phyloP scores from a whole-genome alignment of 805 yeast genomes.

The Wickerhamiella slavikovae region DNA sequence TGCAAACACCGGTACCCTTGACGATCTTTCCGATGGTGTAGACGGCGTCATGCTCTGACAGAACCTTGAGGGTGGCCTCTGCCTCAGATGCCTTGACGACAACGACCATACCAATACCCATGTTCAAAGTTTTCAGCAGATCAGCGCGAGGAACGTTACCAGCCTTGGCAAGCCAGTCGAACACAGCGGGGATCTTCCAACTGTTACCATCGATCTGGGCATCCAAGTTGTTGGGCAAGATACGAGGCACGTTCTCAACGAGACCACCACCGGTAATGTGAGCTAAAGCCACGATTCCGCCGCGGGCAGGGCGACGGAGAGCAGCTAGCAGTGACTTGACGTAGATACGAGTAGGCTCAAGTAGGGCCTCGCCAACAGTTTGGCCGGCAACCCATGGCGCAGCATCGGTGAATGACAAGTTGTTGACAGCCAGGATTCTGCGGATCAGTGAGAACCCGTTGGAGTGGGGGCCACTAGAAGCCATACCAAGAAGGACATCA shows the following conservation, averaged over 20 bases:
- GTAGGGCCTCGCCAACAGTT: constrained; percentile 67
- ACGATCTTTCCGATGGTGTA: constrained; percentile 44
- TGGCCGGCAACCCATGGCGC: constrained; percentile 70
- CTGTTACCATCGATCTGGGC: constrained; percentile 60
- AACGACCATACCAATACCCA: constrained; percentile 93
- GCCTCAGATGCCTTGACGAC: constrained; percentile 58
- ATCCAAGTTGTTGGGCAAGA: constrained; percentile 58
- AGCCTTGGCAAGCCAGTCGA: constrained; percentile 81
- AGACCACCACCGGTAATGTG: constrained; percentile 98
- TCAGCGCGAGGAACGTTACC: constrained; percentile 81
- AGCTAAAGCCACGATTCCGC: constrained; percentile 66
- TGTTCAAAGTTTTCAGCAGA: constrained; percentile 73
- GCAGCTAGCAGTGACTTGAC: constrained; percentile 76
- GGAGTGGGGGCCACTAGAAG: constrained; percentile 86
- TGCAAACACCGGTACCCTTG: constrained; percentile 23
- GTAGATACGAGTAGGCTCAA: constrained; percentile 83
- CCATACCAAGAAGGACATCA: constrained; percentile 67
- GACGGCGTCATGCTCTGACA: constrained; percentile 54
- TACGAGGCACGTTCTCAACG: constrained; percentile 89
- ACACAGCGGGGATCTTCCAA: constrained; percentile 77
- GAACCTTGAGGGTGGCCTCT: constrained; percentile 30
- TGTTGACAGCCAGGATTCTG: constrained; percentile 64
- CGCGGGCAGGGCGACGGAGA: constrained; percentile 28
- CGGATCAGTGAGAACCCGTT: constrained; percentile 92
- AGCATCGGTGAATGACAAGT: constrained; percentile 43